Base-by-base conservation (phyloP, 345 rosid species). In the Psidium friedrichsthalianum region DNA sequence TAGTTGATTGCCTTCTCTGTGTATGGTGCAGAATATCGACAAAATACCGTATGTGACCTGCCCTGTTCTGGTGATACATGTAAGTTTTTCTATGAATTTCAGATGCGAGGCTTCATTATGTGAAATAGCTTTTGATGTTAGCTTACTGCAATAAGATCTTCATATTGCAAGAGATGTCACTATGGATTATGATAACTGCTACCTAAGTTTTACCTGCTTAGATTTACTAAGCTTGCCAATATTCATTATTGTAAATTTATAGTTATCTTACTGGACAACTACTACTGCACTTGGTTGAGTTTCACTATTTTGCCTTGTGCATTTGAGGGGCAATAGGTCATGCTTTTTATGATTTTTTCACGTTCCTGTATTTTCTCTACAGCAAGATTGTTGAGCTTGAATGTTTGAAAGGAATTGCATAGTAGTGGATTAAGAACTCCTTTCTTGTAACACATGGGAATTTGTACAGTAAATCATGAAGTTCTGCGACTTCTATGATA, bases 1-100 rank as follows among this genome's bases (percentile, higher is more conserved):
- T 44, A 25, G 42, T 54, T 54, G 58, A 36, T 59, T 29, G 82
- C 58, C 55, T 42, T 55, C 18, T 57, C 32, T 15, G 1, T 80
- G 42, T 57, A 3, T 84, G 53, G 47, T 91, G 92, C 98, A 96
- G 98, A 97, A 97, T 83, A 89, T 95, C 22, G 98, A 97, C 78
- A 97, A 97, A 88, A 94, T 97, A 88, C 93, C 98, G 5, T 83
- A 88, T 27, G 96, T 95, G 86, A 89, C 85, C 69, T 95, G 98
- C 85, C 99, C 98, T 16, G 96, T 94, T 81, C 90, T 97, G 24
- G 93, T 94, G 49, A 93, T 97, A 86, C 98, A 94, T 57, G 98
- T 95, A 83, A 87, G 98, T 91, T 64, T 83, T 51, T 44, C 57
- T 54, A 36, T 25, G 51, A 74, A 52, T 59, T 82, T 81, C 20